Evolutionary conservation across 208 protist species (phyloP), one percentile per base, ranked within the genome.

Genomic region (Leishmania braziliensis): DNA sequence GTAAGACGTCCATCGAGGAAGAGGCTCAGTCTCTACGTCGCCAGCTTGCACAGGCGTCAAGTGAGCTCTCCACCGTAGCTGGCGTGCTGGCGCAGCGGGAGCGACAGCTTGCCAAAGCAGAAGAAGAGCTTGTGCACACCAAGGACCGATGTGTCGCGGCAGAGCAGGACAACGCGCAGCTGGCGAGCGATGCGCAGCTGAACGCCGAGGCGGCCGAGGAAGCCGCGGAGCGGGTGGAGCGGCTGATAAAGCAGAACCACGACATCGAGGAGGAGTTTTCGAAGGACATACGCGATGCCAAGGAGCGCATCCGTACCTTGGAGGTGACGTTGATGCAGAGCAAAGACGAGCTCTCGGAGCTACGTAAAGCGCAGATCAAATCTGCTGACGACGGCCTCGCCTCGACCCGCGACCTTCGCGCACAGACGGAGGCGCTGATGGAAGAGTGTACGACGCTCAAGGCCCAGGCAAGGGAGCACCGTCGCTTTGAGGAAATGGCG

Each of bases 21-120:
- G 93, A 98, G 79, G 91, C 84, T 26, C 87, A 87, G n/a, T 90
- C 88, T 36, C 85, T 98, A 20, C 88, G 85, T 5, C 91, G 90
- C n/a, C 92, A 98, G 81, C 76, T 92, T 29, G 29, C 85, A 33
- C 89, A 93, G 79, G 82, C 91, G 36, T 86, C 88, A 1, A 90
- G 93, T 69, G 93, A 96, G 75, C 86, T 95, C 20, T 91, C 91
- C 54, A 93, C 90, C 33, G 85, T 94, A 5, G 87, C 88, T 3
- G 85, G 88, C 43, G 86, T 93, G 26, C 84, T 96, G 36, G 89
- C 88, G 10, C 92, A 95, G 83, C 90, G 92, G 3, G 93, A 97
- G 54, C 88, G 90, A 39, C 86, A 94, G 53, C 81, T 93, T 12
- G 75, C 72, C 1, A 70, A 87, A 39, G 29, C 85, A 33, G 90